phyloP scores from a whole-genome alignment of 495 filamentous ascomycete genomes.

The Filosporella fistucella region DNA sequence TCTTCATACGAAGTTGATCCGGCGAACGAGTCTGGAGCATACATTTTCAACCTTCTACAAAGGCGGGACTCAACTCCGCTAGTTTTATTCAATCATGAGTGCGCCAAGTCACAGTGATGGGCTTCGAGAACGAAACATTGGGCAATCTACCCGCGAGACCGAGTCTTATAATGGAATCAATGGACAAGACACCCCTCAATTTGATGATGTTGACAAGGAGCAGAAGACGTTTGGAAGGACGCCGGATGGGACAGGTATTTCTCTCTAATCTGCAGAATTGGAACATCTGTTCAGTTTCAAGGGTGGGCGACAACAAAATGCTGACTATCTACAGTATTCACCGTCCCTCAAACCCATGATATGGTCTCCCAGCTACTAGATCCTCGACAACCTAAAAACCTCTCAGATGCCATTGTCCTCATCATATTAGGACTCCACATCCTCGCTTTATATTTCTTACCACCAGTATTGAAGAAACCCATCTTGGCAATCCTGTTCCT shows the following conservation, averaged over 20 bases:
- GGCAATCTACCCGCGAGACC: conserved; percentile 31
- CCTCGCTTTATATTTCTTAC: conserved; percentile 65
- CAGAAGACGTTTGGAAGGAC: conserved; percentile 88
- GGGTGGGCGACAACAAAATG: too few species aligned
- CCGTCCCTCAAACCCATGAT: conserved; percentile 93
- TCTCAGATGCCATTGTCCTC: conserved; percentile 81
- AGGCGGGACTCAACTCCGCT: conserved; percentile 18
- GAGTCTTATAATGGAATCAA: conserved; percentile 31
- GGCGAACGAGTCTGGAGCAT: not conserved
- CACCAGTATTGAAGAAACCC: conserved; percentile 59
- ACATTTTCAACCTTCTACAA: conserved; percentile 5
- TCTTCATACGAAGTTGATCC: too few species aligned
- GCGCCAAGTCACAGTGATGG: conserved; percentile 17
- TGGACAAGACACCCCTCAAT: conserved; percentile 18
- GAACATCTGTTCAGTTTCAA: too few species aligned
- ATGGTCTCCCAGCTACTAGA: conserved; percentile 98
- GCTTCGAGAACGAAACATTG: conserved; percentile 41
- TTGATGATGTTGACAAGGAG: conserved; percentile 36
- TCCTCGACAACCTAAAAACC: conserved; percentile 91
- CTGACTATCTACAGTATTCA: conserved; percentile 64
- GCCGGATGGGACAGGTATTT: conserved; percentile 80
- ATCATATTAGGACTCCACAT: conserved; percentile 73
- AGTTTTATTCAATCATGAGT: conserved; percentile 6
- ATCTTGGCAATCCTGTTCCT: conserved; percentile 77
- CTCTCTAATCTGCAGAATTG: not conserved